Evolutionary conservation across 768 basidiomycete genomes (phyloP).

Genomic region (Leccinum olivaceopallidum): DNA sequence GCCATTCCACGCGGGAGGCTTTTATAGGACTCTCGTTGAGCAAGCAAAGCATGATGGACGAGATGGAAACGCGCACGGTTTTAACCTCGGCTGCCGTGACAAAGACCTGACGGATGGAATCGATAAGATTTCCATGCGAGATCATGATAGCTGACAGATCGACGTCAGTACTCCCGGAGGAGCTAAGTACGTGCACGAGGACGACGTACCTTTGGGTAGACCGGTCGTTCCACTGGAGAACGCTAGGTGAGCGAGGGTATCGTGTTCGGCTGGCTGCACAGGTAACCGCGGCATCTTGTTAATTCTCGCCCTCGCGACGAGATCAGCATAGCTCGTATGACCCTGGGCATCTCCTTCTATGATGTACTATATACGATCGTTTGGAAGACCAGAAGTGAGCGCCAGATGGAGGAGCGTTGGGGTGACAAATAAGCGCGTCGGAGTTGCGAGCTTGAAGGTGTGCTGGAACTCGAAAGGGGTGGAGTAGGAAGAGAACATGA

Average conservation of each 20-base stretch:
- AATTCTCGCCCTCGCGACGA: constrained; percentile 42
- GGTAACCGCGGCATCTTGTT: constrained; percentile 42
- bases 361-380: constrained; percentile 46
- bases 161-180: constrained; percentile 1
- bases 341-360: constrained; percentile 45
- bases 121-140: constrained; percentile 62
- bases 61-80: constrained; percentile 35
- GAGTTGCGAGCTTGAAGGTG: constrained; percentile 45
- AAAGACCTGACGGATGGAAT: constrained; percentile 41
- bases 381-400: constrained; percentile 36
- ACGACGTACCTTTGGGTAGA: constrained; percentile 60
- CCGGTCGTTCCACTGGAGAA: constrained; percentile 83
- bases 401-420: constrained; percentile 43
- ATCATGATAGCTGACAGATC: constrained; percentile 60
- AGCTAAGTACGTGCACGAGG: background rate
- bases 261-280: constrained; percentile 44
- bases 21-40: background rate
- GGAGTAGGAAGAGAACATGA: constrained; percentile 51
- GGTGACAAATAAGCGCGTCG: constrained; percentile 56
- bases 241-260: constrained; percentile 67
- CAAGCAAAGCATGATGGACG: background rate
- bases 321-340: constrained; percentile 42
- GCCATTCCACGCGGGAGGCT: constrained; percentile 42
- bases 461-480: constrained; percentile 59
- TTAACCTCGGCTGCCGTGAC: constrained; percentile 34